Conservation (phyloP, 371 early-diverging fungal species). For the Mucor saturninus region DNA sequence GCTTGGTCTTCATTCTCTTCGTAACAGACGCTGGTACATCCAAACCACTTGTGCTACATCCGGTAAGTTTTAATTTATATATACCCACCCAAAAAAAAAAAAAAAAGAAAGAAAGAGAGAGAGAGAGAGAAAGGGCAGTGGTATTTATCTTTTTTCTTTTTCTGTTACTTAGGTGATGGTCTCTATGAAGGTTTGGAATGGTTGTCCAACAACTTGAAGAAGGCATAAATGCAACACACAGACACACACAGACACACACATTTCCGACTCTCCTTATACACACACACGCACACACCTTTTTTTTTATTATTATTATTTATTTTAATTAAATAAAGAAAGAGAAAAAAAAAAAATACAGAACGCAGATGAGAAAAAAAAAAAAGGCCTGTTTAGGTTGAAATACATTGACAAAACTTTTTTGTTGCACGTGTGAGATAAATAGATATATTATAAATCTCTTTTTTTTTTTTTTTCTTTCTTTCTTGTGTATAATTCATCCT, state of each 20-base stretch:
- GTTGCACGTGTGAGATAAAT: conserved; percentile 22
- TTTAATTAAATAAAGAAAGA: neutral
- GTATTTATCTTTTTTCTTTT: neutral
- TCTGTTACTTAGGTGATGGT: conserved; percentile 71
- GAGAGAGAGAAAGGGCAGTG: too few relatives aligned
- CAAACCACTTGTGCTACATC: conserved; percentile 92
- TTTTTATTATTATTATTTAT: too few relatives aligned
- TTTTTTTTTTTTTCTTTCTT: neutral
- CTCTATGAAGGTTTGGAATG: conserved; percentile 94
- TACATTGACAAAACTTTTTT: conserved; percentile 26
- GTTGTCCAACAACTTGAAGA: conserved; percentile 62
- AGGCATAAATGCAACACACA: conserved; percentile 24
- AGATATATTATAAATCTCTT: conserved; percentile 3
- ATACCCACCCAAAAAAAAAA: too few relatives aligned
- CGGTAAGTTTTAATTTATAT: conserved; percentile 54
- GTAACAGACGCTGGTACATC: conserved; percentile 92
- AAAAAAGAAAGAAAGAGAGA: too few relatives aligned
- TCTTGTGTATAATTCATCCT: neutral
- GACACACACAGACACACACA: too few relatives aligned
- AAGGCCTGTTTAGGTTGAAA: conserved; percentile 28
- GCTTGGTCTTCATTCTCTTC: conserved; percentile 84
- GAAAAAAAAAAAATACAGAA: neutral
- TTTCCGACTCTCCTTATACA: neutral
- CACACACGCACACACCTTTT: too few relatives aligned
- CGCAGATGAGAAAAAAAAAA: neutral